Evolutionary conservation across 202 grass and related monocot species (phyloP).

Genomic region (Eragrostis tef): DNA sequence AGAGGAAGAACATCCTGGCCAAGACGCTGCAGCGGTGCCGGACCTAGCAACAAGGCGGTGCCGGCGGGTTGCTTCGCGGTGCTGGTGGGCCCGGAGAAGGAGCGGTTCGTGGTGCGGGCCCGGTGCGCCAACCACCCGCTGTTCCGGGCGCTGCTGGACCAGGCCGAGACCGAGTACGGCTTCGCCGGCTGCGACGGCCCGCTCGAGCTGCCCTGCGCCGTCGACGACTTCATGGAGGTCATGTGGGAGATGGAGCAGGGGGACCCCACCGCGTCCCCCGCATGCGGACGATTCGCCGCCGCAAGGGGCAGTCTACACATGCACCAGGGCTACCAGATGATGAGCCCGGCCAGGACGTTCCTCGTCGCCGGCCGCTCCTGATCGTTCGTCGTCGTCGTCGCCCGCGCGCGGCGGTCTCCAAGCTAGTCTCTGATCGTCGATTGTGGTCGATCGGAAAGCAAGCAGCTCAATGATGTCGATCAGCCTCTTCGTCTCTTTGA

Average conservation of each 20-base stretch:
- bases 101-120: conserved; percentile 62
- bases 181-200: conserved; percentile 58
- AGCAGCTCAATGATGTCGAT: background rate
- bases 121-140: conserved; percentile 73
- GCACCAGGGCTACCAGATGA: conserved; percentile 48
- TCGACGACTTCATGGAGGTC: conserved; percentile 63
- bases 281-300: conserved; percentile 33
- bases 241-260: conserved; percentile 72
- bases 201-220: conserved; percentile 66
- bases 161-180: conserved; percentile 74
- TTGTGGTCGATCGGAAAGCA: background rate
- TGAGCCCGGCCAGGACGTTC: conserved; percentile 44
- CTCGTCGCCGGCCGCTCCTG: conserved; percentile 46
- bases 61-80: conserved; percentile 65
- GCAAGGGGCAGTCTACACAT: background rate
- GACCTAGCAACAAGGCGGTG: conserved; percentile 18
- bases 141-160: conserved; percentile 62
- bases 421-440: background rate
- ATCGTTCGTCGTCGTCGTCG: background rate
- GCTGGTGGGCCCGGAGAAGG: conserved; percentile 62
- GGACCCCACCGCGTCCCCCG: conserved; percentile 15
- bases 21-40: conserved; percentile 63
- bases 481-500: background rate
- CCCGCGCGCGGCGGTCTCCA: background rate
- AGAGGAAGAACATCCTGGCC: conserved; percentile 57